Conservation (phyloP, 2,329 filamentous ascomycete species). For the Mycogone perniciosa region DNA sequence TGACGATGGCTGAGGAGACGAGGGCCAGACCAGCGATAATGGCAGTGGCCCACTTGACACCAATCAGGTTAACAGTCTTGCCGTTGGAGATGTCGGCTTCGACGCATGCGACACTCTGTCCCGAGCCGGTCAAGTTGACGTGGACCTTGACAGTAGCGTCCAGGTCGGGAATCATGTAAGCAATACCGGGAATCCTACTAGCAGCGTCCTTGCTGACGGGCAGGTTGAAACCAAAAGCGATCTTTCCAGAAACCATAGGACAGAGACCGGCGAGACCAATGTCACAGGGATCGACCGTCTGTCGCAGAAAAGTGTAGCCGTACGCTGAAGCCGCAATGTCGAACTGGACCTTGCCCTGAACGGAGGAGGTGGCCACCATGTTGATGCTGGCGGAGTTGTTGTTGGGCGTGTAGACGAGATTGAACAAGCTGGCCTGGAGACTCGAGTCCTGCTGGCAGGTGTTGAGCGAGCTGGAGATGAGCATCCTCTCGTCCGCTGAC, state of each 20-base stretch:
- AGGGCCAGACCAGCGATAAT: conserved; percentile 80
- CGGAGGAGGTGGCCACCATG: conserved; percentile 73
- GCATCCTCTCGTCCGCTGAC: conserved; percentile 51
- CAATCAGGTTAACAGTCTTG: conserved; percentile 83
- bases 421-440: conserved; percentile 84
- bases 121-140: conserved; percentile 62
- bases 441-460: conserved; percentile 77
- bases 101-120: conserved; percentile 70
- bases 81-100: conserved; percentile 85
- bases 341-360: conserved; percentile 75
- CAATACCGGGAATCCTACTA: conserved; percentile 68
- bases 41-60: conserved; percentile 84
- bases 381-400: conserved; percentile 69
- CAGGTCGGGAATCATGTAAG: conserved; percentile 84
- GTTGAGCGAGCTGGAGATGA: conserved; percentile 78
- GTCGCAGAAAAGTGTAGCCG: conserved; percentile 64
- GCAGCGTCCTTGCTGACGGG: conserved; percentile 51
- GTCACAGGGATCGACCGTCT: conserved; percentile 69
- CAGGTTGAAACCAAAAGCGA: conserved; percentile 68
- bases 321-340: conserved; percentile 74
- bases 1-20: conserved; percentile 79
- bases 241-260: conserved; percentile 81
- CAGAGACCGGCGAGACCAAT: conserved; percentile 68
- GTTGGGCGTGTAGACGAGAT: conserved; percentile 70
- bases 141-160: conserved; percentile 78